Percentiles rank a stretch among this genome's conserved stretches.
Evolutionary conservation across 2,329 filamentous ascomycete species (phyloP).

Genomic region (Claviceps maximensis): DNA sequence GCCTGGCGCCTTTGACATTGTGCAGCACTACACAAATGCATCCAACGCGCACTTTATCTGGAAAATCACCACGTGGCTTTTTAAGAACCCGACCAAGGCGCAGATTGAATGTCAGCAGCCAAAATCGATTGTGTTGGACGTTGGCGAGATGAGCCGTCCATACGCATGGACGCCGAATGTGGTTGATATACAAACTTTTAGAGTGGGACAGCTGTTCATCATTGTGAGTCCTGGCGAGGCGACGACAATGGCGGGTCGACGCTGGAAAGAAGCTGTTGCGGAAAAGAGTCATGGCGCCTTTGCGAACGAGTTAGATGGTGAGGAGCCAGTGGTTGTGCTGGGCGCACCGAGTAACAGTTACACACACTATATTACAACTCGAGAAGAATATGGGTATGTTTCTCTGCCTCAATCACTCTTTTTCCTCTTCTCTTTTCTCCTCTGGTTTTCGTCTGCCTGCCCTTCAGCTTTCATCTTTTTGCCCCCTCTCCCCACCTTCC

Average conservation of each 20-base stretch:
- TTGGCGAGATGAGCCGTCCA: conserved; percentile 60
- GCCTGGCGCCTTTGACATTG: conserved; percentile 80
- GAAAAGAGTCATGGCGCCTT: conserved; percentile 31
- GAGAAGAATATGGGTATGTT: conserved; percentile 42
- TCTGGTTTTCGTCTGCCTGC: too few species aligned
- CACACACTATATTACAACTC: conserved; percentile 62
- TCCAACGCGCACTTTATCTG: conserved; percentile 65
- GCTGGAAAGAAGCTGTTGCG: conserved; percentile 64
- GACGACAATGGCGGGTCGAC: conserved; percentile 79
- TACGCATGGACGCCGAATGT: conserved; percentile 85
- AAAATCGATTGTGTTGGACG: conserved; percentile 77
- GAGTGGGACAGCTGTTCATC: conserved; percentile 72
- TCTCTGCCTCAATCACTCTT: neutral
- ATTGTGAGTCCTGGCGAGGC: conserved; percentile 79
- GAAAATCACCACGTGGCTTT: conserved; percentile 55
- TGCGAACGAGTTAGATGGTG: conserved; percentile 23
- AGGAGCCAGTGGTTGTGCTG: conserved; percentile 58
- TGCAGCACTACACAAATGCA: conserved; percentile 60
- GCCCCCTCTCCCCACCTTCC: too few species aligned
- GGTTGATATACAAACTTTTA: conserved; percentile 71
- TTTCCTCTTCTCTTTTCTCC: neutral
- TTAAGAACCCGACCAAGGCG: conserved; percentile 53
- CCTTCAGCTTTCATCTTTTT: neutral
- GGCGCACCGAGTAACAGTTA: conserved; percentile 85
- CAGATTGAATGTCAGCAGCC: conserved; percentile 66